A percentile compares a stretch with the other conserved stretches of the same genome.
These are phyloP conservation scores for Perkinsus marinus DNA, from an alignment of 169 alveolate genomes.

Conservation along the genomic window DNA sequence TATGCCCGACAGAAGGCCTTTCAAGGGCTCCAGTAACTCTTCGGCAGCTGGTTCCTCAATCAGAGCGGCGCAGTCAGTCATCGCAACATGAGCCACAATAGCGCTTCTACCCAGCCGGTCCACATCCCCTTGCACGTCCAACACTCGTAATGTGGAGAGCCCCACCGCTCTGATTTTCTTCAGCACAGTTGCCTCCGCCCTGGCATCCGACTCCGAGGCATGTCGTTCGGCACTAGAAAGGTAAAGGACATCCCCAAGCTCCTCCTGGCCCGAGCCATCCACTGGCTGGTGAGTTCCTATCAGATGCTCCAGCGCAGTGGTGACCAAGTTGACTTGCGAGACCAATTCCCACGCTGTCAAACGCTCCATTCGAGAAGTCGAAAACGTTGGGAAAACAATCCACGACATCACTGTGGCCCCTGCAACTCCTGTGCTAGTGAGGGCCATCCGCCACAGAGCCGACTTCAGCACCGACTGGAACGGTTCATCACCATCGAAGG, in stretches of 20 bases:
- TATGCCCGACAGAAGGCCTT: background rate
- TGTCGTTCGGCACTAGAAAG: background rate
- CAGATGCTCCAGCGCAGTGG: background rate
- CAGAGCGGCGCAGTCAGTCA: background rate
- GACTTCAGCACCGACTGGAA: background rate
- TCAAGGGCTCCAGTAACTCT: background rate
- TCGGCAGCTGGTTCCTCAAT: background rate
- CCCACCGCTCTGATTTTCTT: background rate
- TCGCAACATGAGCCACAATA: background rate
- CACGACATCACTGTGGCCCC: background rate
- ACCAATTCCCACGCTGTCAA: background rate
- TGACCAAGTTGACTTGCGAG: background rate
- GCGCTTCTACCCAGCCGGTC: background rate
- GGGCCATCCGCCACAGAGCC: background rate
- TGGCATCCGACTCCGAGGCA: background rate
- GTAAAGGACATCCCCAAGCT: background rate
- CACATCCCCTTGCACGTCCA: background rate
- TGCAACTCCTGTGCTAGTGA: background rate
- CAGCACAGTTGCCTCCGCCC: background rate
- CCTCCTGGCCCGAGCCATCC: background rate
- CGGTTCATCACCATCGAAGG: background rate
- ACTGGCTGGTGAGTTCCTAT: background rate
- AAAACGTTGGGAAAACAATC: background rate
- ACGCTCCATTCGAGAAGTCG: background rate
- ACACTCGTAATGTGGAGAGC: background rate